These are phyloP conservation scores for Lodderomyces theae DNA, from an alignment of 1,139 yeast species.

Conservation along the genomic window DNA sequence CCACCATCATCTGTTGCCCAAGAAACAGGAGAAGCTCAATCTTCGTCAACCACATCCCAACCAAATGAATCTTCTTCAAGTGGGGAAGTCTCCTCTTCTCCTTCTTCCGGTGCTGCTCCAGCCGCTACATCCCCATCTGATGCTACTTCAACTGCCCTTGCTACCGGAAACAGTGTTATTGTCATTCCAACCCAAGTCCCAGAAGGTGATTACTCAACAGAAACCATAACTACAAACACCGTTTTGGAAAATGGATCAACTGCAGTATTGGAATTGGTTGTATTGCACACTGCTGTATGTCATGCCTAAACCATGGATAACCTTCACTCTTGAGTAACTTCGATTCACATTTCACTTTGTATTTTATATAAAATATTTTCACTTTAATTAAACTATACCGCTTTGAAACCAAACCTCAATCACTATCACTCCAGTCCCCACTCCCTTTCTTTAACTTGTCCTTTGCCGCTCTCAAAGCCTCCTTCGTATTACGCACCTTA, in stretches of 20 bases:
- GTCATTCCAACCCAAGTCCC: conserved; percentile 19
- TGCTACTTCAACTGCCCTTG: conserved; percentile 7
- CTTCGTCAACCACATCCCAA: not conserved
- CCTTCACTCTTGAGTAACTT: not conserved
- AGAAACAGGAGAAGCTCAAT: not conserved
- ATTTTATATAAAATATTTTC: not conserved
- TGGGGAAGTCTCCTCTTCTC: not conserved
- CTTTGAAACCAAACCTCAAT: not conserved
- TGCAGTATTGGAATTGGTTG: conserved; percentile 31
- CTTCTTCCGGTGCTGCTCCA: not conserved
- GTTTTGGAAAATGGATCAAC: conserved; percentile 26
- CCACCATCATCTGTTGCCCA: not conserved
- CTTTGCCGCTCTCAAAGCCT: not conserved
- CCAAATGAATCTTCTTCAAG: conserved; percentile 3
- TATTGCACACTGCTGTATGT: conserved; percentile 31
- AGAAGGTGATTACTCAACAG: conserved; percentile 25
- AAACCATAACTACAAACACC: conserved; percentile 23
- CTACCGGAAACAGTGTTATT: conserved; percentile 7
- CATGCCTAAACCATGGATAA: conserved; percentile 3
- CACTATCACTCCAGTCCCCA: conserved; percentile 3
- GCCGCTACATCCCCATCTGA: conserved; percentile 1
- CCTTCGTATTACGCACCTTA: not conserved
- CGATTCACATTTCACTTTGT: not conserved
- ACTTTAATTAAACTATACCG: too few species aligned
- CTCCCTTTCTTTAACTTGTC: not conserved